Conservation (phyloP, 495 filamentous ascomycete species). For the Talaromyces proteolyticus region DNA sequence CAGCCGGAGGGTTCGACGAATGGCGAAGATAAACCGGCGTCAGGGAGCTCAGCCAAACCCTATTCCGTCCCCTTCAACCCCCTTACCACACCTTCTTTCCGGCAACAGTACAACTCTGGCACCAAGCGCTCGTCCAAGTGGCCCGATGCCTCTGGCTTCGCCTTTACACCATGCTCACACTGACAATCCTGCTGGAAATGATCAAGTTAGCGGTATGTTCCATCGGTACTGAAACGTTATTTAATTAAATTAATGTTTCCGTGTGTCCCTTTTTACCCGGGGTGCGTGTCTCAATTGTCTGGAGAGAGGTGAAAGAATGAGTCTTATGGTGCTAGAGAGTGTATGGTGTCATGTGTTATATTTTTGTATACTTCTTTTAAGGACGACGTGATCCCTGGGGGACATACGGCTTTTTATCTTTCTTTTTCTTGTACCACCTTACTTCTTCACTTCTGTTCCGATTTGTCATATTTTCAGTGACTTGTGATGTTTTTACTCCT, state of each 20-base stretch:
- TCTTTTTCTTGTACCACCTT: conserved; percentile 22
- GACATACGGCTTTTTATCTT: conserved; percentile 18
- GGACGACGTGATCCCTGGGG: conserved; percentile 11
- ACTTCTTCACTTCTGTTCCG: conserved; percentile 11
- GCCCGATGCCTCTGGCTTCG: conserved; percentile 57
- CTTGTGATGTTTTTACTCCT: conserved; percentile 14
- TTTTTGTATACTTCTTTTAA: conserved; percentile 6
- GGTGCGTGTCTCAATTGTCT: conserved; percentile 3
- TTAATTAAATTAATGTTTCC: conserved; percentile 10
- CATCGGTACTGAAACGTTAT: conserved; percentile 45
- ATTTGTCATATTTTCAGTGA: conserved; percentile 24
- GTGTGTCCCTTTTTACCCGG: conserved; percentile 7
- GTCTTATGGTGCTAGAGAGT: conserved; percentile 1
- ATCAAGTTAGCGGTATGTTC: conserved; percentile 95
- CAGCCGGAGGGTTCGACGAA: conserved; percentile 83
- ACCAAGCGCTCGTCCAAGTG: conserved; percentile 43
- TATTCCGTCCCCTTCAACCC: conserved; percentile 44
- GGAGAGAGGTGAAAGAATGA: neutral
- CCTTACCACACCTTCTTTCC: conserved; percentile 20
- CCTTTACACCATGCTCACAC: conserved; percentile 67
- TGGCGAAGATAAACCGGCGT: conserved; percentile 90
- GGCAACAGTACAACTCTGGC: conserved; percentile 42
- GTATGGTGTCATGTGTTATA: neutral
- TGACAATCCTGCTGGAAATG: conserved; percentile 65
- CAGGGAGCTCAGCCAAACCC: conserved; percentile 46